Conservation (phyloP, 306 rosid species). For the Begonia masoniana region DNA sequence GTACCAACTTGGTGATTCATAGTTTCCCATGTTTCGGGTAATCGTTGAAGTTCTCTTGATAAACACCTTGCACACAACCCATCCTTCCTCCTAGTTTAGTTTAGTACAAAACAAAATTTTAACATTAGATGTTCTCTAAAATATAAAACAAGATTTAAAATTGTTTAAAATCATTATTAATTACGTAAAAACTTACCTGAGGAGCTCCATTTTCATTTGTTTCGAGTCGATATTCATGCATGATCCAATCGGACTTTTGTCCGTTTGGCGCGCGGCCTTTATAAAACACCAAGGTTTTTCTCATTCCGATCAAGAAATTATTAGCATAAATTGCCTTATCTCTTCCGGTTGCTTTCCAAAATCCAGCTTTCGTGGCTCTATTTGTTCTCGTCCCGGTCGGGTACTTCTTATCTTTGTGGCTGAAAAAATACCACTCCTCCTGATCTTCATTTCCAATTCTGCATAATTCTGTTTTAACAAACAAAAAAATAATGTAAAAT, state of each 20-base stretch:
- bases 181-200: conserved; percentile 25
- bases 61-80: conserved; percentile 82
- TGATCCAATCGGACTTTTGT: conserved; percentile 81
- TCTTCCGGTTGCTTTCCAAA: conserved; percentile 94
- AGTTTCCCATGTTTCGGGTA: conserved; percentile 42
- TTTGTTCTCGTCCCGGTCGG: conserved; percentile 82
- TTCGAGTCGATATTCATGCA: conserved; percentile 85
- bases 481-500: neutral
- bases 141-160: no score
- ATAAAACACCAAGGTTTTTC: conserved; percentile 80
- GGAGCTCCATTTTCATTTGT: conserved; percentile 54
- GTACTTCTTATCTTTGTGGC: conserved; percentile 89
- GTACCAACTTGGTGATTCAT: conserved; percentile 61
- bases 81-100: conserved; percentile 50
- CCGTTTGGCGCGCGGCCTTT: conserved; percentile 94
- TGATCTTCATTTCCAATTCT: conserved; percentile 52
- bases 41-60: conserved; percentile 44
- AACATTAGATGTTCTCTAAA: no score
- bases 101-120: neutral
- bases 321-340: conserved; percentile 60
- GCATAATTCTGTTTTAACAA: conserved; percentile 42
- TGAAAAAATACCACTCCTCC: conserved; percentile 81
- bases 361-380: conserved; percentile 85
- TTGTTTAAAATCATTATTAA: no score
- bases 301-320: conserved; percentile 59